A percentile compares a stretch with the other conserved stretches of the same genome.
Conservation (phyloP, 1,284 basidiomycete genomes). For the Ustilago esculenta region DNA sequence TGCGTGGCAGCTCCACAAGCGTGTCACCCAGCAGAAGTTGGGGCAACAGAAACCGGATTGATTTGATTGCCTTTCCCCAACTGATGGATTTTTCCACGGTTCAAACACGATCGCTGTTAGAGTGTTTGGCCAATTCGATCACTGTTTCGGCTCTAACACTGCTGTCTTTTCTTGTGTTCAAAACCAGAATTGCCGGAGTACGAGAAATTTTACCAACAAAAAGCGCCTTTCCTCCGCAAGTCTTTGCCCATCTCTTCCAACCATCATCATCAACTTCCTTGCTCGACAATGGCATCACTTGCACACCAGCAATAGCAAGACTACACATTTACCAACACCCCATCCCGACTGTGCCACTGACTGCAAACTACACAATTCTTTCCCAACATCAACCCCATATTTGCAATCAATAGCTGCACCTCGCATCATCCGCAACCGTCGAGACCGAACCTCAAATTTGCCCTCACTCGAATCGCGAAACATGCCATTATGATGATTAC, state of each 20-base stretch:
- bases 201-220: neutral
- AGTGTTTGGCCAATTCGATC: constrained; percentile 2
- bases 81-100: no score
- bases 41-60: neutral
- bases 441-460: no score
- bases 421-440: no score
- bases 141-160: constrained; percentile 1
- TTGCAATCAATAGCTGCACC: no score
- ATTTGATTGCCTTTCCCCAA: neutral
- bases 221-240: neutral
- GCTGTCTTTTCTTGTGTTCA: constrained; percentile 1
- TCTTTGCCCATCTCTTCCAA: neutral
- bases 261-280: constrained; percentile 14
- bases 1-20: no score
- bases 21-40: neutral
- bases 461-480: no score
- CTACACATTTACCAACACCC: no score
- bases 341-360: no score
- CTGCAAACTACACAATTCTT: neutral
- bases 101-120: no score
- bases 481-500: constrained; percentile 34
- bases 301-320: no score
- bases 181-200: constrained; percentile 1
- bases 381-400: no score
- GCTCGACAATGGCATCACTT: neutral